These are phyloP conservation scores for Flaveria bidentis DNA, from an alignment of 129 eudicot genomes.

Conservation along the genomic window DNA sequence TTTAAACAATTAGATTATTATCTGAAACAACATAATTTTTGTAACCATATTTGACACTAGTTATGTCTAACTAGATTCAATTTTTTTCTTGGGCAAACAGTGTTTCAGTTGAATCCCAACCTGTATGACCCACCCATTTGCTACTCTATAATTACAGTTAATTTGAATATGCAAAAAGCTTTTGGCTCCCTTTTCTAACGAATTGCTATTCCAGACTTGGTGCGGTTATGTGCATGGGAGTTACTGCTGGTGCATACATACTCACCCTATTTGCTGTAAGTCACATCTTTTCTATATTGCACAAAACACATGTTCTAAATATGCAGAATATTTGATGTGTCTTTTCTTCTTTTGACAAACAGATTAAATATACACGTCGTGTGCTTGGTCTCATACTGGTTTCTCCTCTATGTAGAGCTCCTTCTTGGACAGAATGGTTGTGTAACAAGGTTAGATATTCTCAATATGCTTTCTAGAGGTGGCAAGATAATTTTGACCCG, in stretches of 20 bases:
- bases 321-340: not conserved
- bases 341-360: constrained; percentile 28
- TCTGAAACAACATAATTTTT: not conserved
- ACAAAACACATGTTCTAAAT: no score
- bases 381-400: constrained; percentile 87
- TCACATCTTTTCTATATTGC: constrained; percentile 4
- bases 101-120: not conserved
- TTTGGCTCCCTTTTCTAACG: constrained; percentile 17
- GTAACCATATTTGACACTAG: not conserved
- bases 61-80: not conserved
- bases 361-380: constrained; percentile 69
- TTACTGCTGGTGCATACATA: constrained; percentile 94
- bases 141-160: not conserved
- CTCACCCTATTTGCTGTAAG: constrained; percentile 92
- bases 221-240: constrained; percentile 95
- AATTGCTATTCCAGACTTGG: constrained; percentile 56
- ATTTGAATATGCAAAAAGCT: constrained; percentile 11
- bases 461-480: constrained; percentile 17
- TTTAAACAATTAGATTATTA: not conserved
- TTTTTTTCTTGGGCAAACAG: not conserved
- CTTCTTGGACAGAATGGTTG: constrained; percentile 98
- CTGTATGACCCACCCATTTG: not conserved
- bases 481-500: not conserved
- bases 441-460: constrained; percentile 63
- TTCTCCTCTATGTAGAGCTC: constrained; percentile 86